phyloP scores from a whole-genome alignment of 2,329 filamentous ascomycete genomes.

The Colletotrichum cordylinicola region DNA sequence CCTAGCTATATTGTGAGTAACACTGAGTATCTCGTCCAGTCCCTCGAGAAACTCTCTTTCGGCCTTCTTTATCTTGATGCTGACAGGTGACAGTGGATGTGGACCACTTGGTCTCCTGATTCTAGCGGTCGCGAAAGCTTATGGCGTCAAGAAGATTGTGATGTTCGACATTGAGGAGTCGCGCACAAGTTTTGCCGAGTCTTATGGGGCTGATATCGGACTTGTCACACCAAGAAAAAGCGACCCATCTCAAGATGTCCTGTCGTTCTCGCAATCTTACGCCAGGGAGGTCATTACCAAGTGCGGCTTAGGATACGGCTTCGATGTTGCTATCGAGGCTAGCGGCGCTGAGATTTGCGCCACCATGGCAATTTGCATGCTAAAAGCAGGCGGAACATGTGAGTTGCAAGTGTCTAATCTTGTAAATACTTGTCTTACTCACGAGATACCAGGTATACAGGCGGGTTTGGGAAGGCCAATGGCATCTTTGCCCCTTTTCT shows the following conservation, averaged over 20 bases:
- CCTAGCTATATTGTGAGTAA: neutral
- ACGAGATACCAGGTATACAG: neutral
- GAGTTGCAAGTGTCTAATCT: neutral
- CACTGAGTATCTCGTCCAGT: rapidly evolving
- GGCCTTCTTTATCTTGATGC: neutral
- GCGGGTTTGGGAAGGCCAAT: conserved; percentile 27
- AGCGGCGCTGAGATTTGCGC: neutral
- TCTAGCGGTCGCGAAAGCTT: neutral
- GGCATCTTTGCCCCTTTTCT: conserved; percentile 25
- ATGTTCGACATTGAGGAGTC: neutral
- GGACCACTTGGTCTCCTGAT: neutral
- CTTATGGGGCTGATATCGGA: neutral
- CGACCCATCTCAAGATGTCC: neutral
- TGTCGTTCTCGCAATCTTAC: neutral
- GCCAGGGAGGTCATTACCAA: neutral
- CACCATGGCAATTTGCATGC: neutral
- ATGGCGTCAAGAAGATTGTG: neutral
- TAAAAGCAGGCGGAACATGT: neutral
- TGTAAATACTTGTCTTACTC: neutral
- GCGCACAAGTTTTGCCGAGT: neutral
- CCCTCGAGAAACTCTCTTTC: rapidly evolving
- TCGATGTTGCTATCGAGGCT: neutral
- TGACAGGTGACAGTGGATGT: neutral
- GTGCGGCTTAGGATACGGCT: neutral
- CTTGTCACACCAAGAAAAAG: neutral